phyloP scores from a whole-genome alignment of 75 land plant genomes.

The Selaginella moellendorffii region DNA sequence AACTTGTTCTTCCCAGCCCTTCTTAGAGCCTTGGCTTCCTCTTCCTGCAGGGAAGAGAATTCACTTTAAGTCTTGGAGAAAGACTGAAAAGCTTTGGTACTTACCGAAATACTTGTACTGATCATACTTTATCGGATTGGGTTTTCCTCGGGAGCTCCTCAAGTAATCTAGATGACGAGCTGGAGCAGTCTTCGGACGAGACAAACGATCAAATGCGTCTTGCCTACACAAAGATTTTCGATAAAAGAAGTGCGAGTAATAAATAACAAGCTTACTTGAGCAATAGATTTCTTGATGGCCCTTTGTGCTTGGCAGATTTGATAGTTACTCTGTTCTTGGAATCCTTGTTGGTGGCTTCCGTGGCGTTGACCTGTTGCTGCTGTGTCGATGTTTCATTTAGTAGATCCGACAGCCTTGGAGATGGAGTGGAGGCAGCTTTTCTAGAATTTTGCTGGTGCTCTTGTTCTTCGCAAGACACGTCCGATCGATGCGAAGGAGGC shows the following conservation, averaged over 20 bases:
- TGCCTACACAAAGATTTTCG: too few relatives aligned
- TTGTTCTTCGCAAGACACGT: too few relatives aligned
- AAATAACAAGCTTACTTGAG: too few relatives aligned
- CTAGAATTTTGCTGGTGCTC: too few relatives aligned
- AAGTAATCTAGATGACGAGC: background rate
- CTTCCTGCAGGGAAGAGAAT: background rate
- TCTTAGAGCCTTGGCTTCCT: slow-evolving; percentile 15
- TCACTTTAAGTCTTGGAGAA: too few relatives aligned
- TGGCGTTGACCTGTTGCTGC: too few relatives aligned
- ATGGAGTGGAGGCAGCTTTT: too few relatives aligned
- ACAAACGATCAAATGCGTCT: background rate
- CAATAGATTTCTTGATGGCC: too few relatives aligned
- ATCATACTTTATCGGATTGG: background rate
- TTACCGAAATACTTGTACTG: background rate
- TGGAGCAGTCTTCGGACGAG: background rate
- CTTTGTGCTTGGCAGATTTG: background rate
- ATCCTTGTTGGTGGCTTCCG: too few relatives aligned
- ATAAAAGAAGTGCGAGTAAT: too few relatives aligned
- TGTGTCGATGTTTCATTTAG: background rate
- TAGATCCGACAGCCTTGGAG: background rate
- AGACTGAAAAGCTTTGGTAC: too few relatives aligned
- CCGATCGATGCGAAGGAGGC: background rate
- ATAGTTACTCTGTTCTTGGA: background rate
- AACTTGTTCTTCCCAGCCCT: slow-evolving; percentile 12
- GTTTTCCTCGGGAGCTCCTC: background rate